Evolutionary conservation across 352 stramenopile genomes (phyloP), one percentile per base, ranked within the genome.

Genomic region (Blastocystis hominis): DNA sequence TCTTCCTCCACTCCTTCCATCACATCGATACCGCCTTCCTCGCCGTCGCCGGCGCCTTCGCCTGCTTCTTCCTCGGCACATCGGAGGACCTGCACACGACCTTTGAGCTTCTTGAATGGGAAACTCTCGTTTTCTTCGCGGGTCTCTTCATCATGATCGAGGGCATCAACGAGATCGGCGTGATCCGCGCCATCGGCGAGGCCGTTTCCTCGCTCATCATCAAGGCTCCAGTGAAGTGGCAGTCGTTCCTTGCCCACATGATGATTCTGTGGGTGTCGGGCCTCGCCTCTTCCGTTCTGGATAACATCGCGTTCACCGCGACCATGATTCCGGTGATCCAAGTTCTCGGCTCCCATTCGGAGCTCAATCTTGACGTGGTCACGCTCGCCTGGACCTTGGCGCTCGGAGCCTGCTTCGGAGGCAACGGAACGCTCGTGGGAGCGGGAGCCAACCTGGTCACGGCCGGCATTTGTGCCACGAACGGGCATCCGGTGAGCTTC

Each of bases 1-100:
- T 92, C 84, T 92, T 92, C 86, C 77, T 92, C 5, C 90, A 92
- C 56, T 90, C 90, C 63, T 69, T 92, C 3, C 91, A 92, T 72
- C 90, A 92, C 88, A 91, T 92, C 77, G 90, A 92, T 86, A 92
- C 91, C 3, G 89, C 90, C 59, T 92, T 89, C 89, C 88, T 92
- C 54, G 90, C 91, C 13, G 61, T 91, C n/a, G 78, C 91, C n/a
- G 90, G 89, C 15, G 90, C 91, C n/a, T 91, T 92, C 59, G 80
- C 90, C 10, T 90, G 89, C 24, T 90, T 92, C 64, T 76, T 90
- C 30, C 90, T 92, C 30, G 90, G 89, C 9, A 91, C 90, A 75
- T 89, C 89, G 30, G 90, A 92, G 69, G 91, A 92, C 75, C 84
- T 92, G 13, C 90, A 92, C 86, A 86, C 90, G 86, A 91, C 89